Conservation (phyloP, 306 rosid species). For the Malus orientalis region DNA sequence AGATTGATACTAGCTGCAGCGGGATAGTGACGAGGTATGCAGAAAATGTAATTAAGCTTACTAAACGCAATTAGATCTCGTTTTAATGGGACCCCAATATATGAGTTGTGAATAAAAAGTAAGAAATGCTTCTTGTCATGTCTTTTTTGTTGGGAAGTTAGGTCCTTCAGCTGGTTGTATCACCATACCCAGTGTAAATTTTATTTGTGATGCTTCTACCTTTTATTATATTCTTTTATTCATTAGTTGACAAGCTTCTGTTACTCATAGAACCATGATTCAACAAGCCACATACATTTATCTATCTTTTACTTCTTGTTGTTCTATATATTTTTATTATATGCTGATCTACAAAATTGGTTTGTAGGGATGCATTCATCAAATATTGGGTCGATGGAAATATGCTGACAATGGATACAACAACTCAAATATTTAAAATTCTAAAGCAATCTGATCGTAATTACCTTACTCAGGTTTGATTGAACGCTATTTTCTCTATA, state of each 20-base stretch:
- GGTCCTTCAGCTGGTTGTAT: not conserved
- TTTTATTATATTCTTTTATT: not conserved
- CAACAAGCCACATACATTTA: not conserved
- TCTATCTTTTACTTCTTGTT: not conserved
- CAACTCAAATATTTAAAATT: constrained; percentile 67
- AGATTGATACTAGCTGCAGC: constrained; percentile 63
- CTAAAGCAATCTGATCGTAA: constrained; percentile 74
- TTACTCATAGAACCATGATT: not conserved
- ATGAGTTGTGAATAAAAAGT: not conserved
- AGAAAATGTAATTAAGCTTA: not conserved
- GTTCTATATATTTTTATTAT: not conserved
- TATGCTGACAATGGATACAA: constrained; percentile 70
- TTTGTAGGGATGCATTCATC: constrained; percentile 59
- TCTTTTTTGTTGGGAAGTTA: not conserved
- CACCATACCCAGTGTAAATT: not conserved
- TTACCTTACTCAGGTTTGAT: constrained; percentile 71
- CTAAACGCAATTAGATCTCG: not conserved
- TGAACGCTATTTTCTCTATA: not conserved
- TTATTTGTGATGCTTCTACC: not conserved
- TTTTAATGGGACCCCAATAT: not conserved
- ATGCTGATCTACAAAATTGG: not conserved
- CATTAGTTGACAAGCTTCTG: not conserved
- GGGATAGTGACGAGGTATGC: constrained; percentile 71
- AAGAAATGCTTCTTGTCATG: not conserved
- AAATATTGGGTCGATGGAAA: constrained; percentile 80